These are phyloP conservation scores for Phytophthora cryptogea DNA, from an alignment of 352 stramenopile species.

Conservation along the genomic window DNA sequence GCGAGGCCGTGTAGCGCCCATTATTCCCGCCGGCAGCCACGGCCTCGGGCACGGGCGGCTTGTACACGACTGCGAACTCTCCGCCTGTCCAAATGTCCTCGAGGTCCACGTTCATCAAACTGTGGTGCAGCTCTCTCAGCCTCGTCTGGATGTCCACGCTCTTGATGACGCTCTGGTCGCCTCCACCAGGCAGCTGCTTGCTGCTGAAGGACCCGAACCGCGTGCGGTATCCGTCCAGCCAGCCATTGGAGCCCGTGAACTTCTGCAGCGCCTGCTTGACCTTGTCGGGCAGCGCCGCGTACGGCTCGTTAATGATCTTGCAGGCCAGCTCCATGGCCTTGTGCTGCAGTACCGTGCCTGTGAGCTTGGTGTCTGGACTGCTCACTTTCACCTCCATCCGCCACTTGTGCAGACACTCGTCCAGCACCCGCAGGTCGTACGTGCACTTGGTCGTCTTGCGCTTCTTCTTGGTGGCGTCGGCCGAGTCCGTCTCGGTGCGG, in stretches of 20 bases:
- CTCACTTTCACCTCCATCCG: slow-evolving; percentile 86
- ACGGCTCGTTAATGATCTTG: slow-evolving; percentile 76
- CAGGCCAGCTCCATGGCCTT: slow-evolving; percentile 85
- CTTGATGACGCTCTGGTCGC: slow-evolving; percentile 74
- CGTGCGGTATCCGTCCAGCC: slow-evolving; percentile 85
- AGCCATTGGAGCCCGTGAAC: slow-evolving; percentile 85
- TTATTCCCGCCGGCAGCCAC: slow-evolving; percentile 4
- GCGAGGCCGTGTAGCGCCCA: slow-evolving; percentile 69
- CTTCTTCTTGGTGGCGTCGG: slow-evolving; percentile 85
- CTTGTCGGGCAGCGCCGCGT: slow-evolving; percentile 71
- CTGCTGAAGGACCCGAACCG: slow-evolving; percentile 84
- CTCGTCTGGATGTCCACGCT: slow-evolving; percentile 85
- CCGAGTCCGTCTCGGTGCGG: slow-evolving; percentile 84
- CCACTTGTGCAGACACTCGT: slow-evolving; percentile 89
- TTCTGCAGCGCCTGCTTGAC: slow-evolving; percentile 71
- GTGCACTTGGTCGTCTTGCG: slow-evolving; percentile 87
- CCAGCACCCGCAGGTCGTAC: slow-evolving; percentile 79
- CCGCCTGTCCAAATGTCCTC: slow-evolving; percentile 82
- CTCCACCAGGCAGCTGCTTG: slow-evolving; percentile 51
- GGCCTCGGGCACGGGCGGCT: slow-evolving; percentile 30
- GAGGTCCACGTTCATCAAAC: slow-evolving; percentile 57
- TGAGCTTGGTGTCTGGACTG: slow-evolving; percentile 79
- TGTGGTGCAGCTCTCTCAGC: slow-evolving; percentile 82
- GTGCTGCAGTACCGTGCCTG: slow-evolving; percentile 78
- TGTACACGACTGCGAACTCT: slow-evolving; percentile 78